phyloP scores from a whole-genome alignment of 2,329 filamentous ascomycete genomes.

The Apiospora marii region DNA sequence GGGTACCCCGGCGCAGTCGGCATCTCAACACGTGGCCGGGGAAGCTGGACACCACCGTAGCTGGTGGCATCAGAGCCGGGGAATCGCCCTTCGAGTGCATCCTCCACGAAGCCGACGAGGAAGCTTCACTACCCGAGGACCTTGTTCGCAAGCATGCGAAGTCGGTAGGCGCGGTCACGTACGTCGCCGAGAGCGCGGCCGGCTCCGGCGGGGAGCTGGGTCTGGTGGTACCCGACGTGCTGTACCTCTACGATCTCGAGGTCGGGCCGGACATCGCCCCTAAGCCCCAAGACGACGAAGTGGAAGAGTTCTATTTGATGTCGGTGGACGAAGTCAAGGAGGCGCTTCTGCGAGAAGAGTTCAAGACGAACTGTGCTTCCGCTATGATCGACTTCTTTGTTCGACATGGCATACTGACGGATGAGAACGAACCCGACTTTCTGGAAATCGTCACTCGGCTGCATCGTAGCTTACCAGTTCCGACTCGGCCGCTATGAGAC shows the following conservation, averaged over 20 bases:
- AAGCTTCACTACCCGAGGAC: slow-evolving; percentile 70
- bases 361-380: slow-evolving; percentile 76
- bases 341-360: slow-evolving; percentile 66
- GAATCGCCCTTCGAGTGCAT: slow-evolving; percentile 71
- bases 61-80: slow-evolving; percentile 71
- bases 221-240: slow-evolving; percentile 68
- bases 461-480: slow-evolving; percentile 37
- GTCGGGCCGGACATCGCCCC: slow-evolving; percentile 60
- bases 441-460: slow-evolving; percentile 61
- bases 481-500: slow-evolving; percentile 22
- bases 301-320: slow-evolving; percentile 60
- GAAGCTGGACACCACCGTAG: slow-evolving; percentile 78
- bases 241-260: slow-evolving; percentile 77
- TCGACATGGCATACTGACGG: slow-evolving; percentile 70
- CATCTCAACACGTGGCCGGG: slow-evolving; percentile 74
- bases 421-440: slow-evolving; percentile 71
- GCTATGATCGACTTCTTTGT: slow-evolving; percentile 77
- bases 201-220: slow-evolving; percentile 71
- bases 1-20: slow-evolving; percentile 70
- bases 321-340: slow-evolving; percentile 59
- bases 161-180: slow-evolving; percentile 69
- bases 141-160: slow-evolving; percentile 61
- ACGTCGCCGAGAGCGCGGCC: slow-evolving; percentile 68
- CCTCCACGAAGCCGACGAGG: slow-evolving; percentile 73
- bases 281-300: slow-evolving; percentile 71